Base-by-base conservation (phyloP, 1,284 basidiomycete species). In the Leccinum insigne region DNA sequence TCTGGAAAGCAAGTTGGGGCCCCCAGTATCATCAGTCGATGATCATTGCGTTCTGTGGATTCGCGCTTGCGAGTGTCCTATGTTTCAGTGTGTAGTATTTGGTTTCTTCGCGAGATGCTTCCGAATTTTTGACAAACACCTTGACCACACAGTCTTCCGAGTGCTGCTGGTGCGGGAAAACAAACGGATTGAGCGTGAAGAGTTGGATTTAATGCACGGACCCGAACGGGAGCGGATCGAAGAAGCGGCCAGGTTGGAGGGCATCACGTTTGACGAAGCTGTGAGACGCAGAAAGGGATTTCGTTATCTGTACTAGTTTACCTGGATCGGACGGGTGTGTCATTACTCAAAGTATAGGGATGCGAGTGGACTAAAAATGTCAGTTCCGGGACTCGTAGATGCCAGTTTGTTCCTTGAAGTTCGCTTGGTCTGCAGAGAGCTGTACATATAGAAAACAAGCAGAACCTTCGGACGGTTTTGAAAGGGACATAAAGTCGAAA, bases 391-490 rank as follows among this genome's bases (percentile, higher is more conserved):
- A 18, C 26, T 26, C 26, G 26, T 66, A 6, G 29, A 75, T 76
- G 1, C 71, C 60, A 29, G 62, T 73, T 42, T 68, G 23, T n/a
- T 35, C 42, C 32, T 74, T 76, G 63, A 76, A 76, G 26, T 1
- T 6, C 0, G 69, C 56, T 61, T 73, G 69, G 6, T 74, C 69
- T 18, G 67, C 59, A 58, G 73, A 63, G 29, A 72, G 60, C 5
- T 49, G 67, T 69, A 63, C 7, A 16, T 10, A 32, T 23, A 67
- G 60, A 23, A 23, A 18, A 29, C 26, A 29, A 29, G 26, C 26
- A 29, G 26, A 29, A 29, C 26, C 26, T 29, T 29, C 26, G 26
- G 26, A 29, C 8, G 26, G 26, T 29, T 29, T 29, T 29, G 26
- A 29, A 29, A 29, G 26, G 0, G 7, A 29, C 26, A 29, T 2